Evolutionary conservation across 805 yeast genomes (phyloP).

Genomic region (Monosporozyma servazzii): DNA sequence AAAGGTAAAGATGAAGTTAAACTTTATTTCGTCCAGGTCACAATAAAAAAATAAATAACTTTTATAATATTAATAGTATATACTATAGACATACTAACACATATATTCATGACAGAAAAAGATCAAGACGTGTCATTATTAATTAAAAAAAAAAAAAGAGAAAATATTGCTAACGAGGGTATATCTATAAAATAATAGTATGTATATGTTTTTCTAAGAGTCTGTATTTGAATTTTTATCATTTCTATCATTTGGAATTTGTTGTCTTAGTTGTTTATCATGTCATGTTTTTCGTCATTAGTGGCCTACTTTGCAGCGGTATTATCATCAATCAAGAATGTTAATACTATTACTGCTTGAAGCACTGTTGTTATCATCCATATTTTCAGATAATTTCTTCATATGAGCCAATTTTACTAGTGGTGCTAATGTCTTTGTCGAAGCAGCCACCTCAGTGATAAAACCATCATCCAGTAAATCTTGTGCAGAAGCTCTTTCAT

Average conservation of each 20-base stretch:
- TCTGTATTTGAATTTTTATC: not conserved
- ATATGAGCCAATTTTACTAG: slow-evolving; percentile 36
- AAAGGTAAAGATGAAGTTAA: slow-evolving; percentile 47
- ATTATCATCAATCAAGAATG: not conserved
- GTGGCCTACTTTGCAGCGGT: not conserved
- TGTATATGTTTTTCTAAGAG: not conserved
- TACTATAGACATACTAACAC: not conserved
- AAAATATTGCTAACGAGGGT: not conserved
- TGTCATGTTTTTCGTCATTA: not conserved
- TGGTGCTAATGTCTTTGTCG: slow-evolving; percentile 55
- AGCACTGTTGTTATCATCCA: slow-evolving; percentile 5
- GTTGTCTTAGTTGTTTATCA: not conserved
- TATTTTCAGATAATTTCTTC: slow-evolving; percentile 6
- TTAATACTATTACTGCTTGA: not conserved
- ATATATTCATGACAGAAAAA: not conserved
- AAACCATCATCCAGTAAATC: slow-evolving; percentile 63
- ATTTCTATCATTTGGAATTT: not conserved
- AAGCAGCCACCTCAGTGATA: slow-evolving; percentile 47
- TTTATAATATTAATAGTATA: not conserved
- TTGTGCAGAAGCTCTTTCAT: slow-evolving; percentile 67
- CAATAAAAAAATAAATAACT: not conserved
- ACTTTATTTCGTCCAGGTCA: slow-evolving; percentile 65
- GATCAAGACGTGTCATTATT: not conserved
- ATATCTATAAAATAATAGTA: not conserved
- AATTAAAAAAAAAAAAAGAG: not conserved